These are phyloP conservation scores for Backusella liffmaniae DNA, from an alignment of 192 early-diverging fungal species.

Conservation along the genomic window DNA sequence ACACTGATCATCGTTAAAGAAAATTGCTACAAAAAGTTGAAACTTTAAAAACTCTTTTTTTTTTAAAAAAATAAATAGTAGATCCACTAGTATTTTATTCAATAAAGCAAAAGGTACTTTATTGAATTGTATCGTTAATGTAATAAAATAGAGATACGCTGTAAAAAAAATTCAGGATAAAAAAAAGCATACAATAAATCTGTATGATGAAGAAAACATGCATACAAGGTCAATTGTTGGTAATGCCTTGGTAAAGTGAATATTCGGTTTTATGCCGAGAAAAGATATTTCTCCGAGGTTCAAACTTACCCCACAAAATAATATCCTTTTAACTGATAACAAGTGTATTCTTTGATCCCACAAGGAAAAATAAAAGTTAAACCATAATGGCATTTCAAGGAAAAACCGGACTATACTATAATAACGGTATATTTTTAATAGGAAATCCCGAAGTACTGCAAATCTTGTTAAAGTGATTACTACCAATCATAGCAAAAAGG, in stretches of 20 bases:
- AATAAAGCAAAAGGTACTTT: no score
- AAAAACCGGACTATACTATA: neutral
- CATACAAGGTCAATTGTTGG: neutral
- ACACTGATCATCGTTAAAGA: no score
- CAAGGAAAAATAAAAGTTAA: conserved; percentile 1
- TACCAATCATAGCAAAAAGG: neutral
- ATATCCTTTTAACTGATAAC: neutral
- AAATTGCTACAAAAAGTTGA: no score
- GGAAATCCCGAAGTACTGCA: neutral
- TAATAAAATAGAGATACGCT: neutral
- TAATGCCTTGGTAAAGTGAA: neutral
- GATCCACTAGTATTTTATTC: no score
- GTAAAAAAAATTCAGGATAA: neutral
- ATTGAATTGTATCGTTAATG: no score
- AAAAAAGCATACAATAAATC: neutral
- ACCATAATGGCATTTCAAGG: neutral
- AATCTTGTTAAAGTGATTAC: neutral
- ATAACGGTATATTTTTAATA: neutral
- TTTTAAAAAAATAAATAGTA: no score
- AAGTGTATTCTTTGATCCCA: neutral
- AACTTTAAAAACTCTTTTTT: no score
- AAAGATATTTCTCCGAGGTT: neutral
- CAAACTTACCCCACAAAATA: neutral
- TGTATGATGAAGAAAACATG: neutral
- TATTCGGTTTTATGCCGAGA: neutral